These are phyloP conservation scores for Penicillium sumatraense DNA, from an alignment of 2,329 filamentous ascomycete genomes.

Conservation along the genomic window DNA sequence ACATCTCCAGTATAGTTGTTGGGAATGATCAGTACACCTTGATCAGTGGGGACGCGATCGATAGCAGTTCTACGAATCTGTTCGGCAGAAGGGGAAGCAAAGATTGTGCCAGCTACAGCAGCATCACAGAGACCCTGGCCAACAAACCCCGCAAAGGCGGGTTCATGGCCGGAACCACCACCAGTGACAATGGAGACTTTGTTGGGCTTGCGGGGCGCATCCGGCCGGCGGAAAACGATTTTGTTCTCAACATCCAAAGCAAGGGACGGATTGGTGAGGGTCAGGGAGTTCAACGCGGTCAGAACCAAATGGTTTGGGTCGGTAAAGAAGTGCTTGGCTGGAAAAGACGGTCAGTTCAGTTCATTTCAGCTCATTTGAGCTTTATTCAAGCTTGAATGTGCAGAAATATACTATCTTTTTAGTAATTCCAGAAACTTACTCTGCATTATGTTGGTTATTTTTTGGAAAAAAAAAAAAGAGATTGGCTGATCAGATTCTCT, in stretches of 20 bases:
- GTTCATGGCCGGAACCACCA: conserved; percentile 89
- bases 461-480: too few species aligned
- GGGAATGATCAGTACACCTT: conserved; percentile 84
- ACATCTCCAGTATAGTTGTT: conserved; percentile 96
- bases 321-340: conserved; percentile 83
- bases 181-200: conserved; percentile 85
- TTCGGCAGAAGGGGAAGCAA: conserved; percentile 78
- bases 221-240: conserved; percentile 75
- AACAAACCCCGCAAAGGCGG: conserved; percentile 84
- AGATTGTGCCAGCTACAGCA: conserved; percentile 84
- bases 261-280: conserved; percentile 81
- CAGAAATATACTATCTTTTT: not conserved
- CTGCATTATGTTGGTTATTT: not conserved
- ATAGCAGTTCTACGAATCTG: conserved; percentile 80
- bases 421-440: not conserved
- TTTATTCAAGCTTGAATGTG: not conserved
- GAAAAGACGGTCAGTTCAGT: conserved; percentile 6
- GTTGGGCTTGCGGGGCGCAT: conserved; percentile 48
- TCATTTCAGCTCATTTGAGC: not conserved
- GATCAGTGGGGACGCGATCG: conserved; percentile 69
- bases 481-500: too few species aligned
- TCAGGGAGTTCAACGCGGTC: conserved; percentile 75
- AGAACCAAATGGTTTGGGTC: conserved; percentile 79
- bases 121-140: conserved; percentile 79
- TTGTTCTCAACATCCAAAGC: conserved; percentile 80